phyloP scores from a whole-genome alignment of 768 basidiomycete species.

The Kwoniella botswanensis region DNA sequence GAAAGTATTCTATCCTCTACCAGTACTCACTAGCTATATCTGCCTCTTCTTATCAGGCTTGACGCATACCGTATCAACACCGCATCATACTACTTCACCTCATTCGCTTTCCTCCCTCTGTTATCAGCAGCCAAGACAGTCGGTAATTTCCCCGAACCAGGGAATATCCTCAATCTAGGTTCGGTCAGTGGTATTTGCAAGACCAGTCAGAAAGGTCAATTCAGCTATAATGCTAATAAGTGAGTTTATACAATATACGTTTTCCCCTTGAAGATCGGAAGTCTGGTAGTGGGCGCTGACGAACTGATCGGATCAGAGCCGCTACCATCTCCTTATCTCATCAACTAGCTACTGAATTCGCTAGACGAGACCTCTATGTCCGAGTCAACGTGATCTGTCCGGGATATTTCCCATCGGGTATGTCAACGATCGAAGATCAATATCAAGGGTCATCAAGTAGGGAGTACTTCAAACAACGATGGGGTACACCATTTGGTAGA shows the following conservation, averaged over 20 bases:
- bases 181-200: conserved; percentile 62
- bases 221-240: conserved; percentile 63
- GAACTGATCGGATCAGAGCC: neutral
- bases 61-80: conserved; percentile 53
- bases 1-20: too few relatives aligned
- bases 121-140: conserved; percentile 73
- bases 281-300: neutral
- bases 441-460: conserved; percentile 1
- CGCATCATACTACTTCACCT: conserved; percentile 69
- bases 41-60: conserved; percentile 28
- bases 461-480: conserved; percentile 31
- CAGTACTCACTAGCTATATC: neutral
- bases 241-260: conserved; percentile 16
- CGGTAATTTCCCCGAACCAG: conserved; percentile 52
- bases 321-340: conserved; percentile 32
- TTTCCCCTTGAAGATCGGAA: neutral
- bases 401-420: conserved; percentile 54
- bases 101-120: conserved; percentile 80
- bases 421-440: conserved; percentile 34
- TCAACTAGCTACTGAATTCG: conserved; percentile 45
- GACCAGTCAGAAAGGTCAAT: conserved; percentile 61
- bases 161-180: conserved; percentile 61
- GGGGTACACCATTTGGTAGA: conserved; percentile 51
- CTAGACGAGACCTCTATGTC: conserved; percentile 40
- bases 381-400: conserved; percentile 50